Evolutionary conservation across 2,329 filamentous ascomycete species (phyloP).

Genomic region (Alternaria ventricosa): DNA sequence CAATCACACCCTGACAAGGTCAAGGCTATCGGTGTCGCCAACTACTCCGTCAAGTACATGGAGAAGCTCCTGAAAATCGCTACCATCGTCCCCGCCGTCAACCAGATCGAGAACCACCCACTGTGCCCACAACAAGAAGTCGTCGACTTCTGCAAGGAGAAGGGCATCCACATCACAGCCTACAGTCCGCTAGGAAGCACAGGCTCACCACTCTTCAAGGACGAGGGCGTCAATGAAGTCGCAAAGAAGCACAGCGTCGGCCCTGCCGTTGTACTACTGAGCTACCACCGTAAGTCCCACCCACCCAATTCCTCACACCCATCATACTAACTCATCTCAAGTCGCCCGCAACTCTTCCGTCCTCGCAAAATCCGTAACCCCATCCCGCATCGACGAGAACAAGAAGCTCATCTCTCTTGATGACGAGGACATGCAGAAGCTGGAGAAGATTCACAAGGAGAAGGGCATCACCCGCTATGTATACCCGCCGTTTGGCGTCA

Average conservation of each 20-base stretch:
- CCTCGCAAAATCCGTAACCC: constrained; percentile 74
- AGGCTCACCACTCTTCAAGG: constrained; percentile 56
- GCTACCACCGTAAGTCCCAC: constrained; percentile 69
- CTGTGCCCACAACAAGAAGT: constrained; percentile 75
- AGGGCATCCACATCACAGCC: constrained; percentile 74
- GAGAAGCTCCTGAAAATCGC: constrained; percentile 62
- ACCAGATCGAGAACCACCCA: constrained; percentile 79
- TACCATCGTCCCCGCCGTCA: constrained; percentile 70
- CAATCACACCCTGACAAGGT: constrained; percentile 53
- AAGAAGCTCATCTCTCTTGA: constrained; percentile 70
- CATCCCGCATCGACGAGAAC: constrained; percentile 73
- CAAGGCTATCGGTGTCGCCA: constrained; percentile 59
- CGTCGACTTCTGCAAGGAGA: constrained; percentile 70
- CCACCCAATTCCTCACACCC: neutral
- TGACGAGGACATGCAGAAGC: constrained; percentile 64
- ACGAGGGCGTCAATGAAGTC: constrained; percentile 55
- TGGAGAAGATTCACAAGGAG: constrained; percentile 55
- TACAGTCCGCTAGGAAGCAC: constrained; percentile 64
- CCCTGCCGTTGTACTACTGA: constrained; percentile 67
- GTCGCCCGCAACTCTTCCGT: constrained; percentile 74
- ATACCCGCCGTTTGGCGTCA: constrained; percentile 58
- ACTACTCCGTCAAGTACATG: constrained; percentile 57
- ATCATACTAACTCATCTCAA: constrained; percentile 39
- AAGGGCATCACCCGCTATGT: constrained; percentile 57
- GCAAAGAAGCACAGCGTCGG: constrained; percentile 58